Evolutionary conservation across 495 filamentous ascomycete species (phyloP), one percentile per base, ranked within the genome.

Genomic region (Penicillium arizonense): DNA sequence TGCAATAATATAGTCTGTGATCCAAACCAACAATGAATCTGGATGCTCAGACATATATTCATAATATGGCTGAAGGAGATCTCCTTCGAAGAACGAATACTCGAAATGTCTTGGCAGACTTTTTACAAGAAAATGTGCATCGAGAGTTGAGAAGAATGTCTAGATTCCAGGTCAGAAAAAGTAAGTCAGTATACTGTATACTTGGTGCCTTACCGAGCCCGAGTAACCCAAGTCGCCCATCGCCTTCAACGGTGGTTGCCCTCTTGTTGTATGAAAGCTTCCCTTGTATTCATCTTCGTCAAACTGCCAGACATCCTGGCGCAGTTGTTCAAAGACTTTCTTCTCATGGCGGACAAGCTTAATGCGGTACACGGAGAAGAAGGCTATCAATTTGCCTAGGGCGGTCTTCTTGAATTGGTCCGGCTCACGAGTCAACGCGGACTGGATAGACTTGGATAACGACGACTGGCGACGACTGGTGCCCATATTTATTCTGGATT

Each of bases 131-230:
- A 77, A 87, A 51, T 77, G 78, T 14, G 72, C 70, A 55, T 88
- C 79, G 18, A 73, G 57, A 0, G 85, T 88, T 18, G 71, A 71
- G 66, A 86, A 85, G 68, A 89, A 89, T n/a, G 86, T 87, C 77
- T 80, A 44, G 0, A 34, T 42, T 23, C 5, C 9, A 8, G 9
- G 23, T 45, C 20, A 39, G 1, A 18, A 24, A 36, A n/a, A 3
- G 3, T 6, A 32, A 7, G 7, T 13, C 16, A 18, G 13, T 28
- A 46, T 47, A 11, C 10, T 32, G 12, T 30, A 3, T 14, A 42
- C 6, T 5, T 42, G n/a, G 32, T 1, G 13, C 54, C 66, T 20
- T 61, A 80, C 78, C 28, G 81, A 84, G 44, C 83, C 83, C 8
- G 80, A 83, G 55, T 82, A 82, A 1, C 83, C 83, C 57, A 85